Evolutionary conservation across 805 yeast species (phyloP), one percentile per base, ranked within the genome.

Genomic region (Ogataea philodendri): DNA sequence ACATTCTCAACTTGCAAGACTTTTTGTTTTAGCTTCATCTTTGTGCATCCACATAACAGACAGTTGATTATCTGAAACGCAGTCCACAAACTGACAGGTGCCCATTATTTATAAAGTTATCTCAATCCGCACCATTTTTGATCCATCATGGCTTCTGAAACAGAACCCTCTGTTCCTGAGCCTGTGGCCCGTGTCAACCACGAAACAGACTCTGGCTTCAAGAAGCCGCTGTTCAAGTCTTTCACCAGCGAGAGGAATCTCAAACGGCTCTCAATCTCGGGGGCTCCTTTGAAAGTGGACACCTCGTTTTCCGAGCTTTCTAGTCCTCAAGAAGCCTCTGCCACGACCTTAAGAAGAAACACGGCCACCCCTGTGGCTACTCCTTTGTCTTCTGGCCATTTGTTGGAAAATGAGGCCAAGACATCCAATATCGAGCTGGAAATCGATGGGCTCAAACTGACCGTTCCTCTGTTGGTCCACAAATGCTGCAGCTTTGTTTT

Each of bases 401-500:
- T 48, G 32, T 37, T 57, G 9, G 48, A 41, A 23, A 44, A 47
- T 20, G 61, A 53, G 33, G 44, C 54, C 13, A 49, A 41, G 28
- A 35, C 37, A 24, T 49, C 55, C 4, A 26, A 45, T 15, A 33
- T 28, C 8, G 22, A 30, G 24, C 45, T 45, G 10, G 28, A 17
- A 7, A 15, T 45, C 22, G 41, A 39, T 3, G 37, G 34, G 2
- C 21, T 45, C 19, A 23, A 53, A 41, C 13, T 54, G 7, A 41
- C 31, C 14, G 46, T 62, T 9, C 67, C 67, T 8, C 44, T 52
- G 2, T 17, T 57, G 17, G 62, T 61, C 4, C 45, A 50, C 22
- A 59, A 57, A 38, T 60, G 66, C 40, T 57, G 65, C 32, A 30
- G 48, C 15, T 60, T 44, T 37, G 51, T 63, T 10, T 25, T 39